A percentile compares a stretch with the other conserved stretches of the same genome.
These are phyloP conservation scores for Pelargonium fulgidum DNA, from an alignment of 441 rosid species.

Conservation along the genomic window DNA sequence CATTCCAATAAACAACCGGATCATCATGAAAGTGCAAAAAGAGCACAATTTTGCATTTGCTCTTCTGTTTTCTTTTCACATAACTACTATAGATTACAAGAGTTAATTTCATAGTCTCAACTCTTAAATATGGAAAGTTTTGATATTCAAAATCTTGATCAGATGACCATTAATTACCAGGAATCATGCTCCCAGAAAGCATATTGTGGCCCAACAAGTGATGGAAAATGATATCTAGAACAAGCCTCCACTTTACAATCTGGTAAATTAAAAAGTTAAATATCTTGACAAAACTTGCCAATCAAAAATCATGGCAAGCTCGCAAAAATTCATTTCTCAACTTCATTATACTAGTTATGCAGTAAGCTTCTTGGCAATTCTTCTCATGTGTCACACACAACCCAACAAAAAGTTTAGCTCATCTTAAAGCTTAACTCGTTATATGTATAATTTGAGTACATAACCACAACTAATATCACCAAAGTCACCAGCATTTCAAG, in stretches of 20 bases:
- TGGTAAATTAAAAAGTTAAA: not conserved
- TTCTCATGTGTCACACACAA: not conserved
- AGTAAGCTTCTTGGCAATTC: not conserved
- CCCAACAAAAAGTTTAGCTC: not conserved
- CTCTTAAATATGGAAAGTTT: not conserved
- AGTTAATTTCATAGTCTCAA: not conserved
- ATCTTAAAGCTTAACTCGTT: not conserved
- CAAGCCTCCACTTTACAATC: not conserved
- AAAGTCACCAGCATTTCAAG: not conserved
- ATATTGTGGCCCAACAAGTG: not conserved
- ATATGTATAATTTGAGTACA: too few species aligned
- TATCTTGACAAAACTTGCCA: not conserved
- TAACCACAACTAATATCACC: not conserved
- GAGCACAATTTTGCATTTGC: too few species aligned
- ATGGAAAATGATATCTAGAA: not conserved
- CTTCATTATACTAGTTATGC: not conserved
- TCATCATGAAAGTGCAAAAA: too few species aligned
- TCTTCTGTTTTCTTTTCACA: not conserved
- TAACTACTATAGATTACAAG: not conserved
- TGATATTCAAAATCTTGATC: not conserved
- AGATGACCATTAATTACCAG: not conserved
- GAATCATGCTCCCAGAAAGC: too few species aligned
- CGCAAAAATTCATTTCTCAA: not conserved
- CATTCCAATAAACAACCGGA: too few species aligned
- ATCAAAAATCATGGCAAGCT: not conserved